Evolutionary conservation across 2,329 filamentous ascomycete species (phyloP).

Genomic region (Metarhizium anisopliae): DNA sequence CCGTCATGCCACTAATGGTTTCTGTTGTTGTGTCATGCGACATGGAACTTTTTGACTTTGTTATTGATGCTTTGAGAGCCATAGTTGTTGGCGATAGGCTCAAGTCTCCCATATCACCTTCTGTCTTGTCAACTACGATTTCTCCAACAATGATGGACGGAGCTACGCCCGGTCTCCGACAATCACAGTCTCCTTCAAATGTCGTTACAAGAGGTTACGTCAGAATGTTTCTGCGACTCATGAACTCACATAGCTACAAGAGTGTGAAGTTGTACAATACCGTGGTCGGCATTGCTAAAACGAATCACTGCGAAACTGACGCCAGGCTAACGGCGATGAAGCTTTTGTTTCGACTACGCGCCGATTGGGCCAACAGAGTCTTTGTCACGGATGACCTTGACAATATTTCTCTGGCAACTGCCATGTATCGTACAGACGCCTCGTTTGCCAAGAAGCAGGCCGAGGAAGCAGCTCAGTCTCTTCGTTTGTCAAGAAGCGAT

Average conservation of each 20-base stretch:
- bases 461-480: conserved; percentile 39
- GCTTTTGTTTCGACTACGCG: conserved; percentile 71
- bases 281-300: conserved; percentile 54
- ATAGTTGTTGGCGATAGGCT: conserved; percentile 41
- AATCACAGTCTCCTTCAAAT: conserved; percentile 51
- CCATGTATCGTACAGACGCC: conserved; percentile 57
- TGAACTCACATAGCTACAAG: conserved; percentile 59
- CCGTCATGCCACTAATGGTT: conserved; percentile 55
- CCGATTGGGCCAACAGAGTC: conserved; percentile 70
- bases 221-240: conserved; percentile 64
- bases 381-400: conserved; percentile 64
- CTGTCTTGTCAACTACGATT: conserved; percentile 16
- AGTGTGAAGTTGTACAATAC: conserved; percentile 52
- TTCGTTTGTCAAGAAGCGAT: conserved; percentile 36
- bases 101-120: conserved; percentile 30
- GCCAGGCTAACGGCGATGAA: conserved; percentile 68
- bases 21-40: conserved; percentile 54
- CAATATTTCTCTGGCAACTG: conserved; percentile 61
- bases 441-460: conserved; percentile 41
- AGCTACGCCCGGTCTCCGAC: conserved; percentile 8
- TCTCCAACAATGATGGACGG: conserved; percentile 13
- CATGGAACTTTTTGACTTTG: conserved; percentile 47
- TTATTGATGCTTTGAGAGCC: conserved; percentile 42
- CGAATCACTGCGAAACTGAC: conserved; percentile 52
- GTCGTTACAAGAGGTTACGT: conserved; percentile 64